phyloP scores from a whole-genome alignment of 352 stramenopile genomes.

The Globisporangium nunn region DNA sequence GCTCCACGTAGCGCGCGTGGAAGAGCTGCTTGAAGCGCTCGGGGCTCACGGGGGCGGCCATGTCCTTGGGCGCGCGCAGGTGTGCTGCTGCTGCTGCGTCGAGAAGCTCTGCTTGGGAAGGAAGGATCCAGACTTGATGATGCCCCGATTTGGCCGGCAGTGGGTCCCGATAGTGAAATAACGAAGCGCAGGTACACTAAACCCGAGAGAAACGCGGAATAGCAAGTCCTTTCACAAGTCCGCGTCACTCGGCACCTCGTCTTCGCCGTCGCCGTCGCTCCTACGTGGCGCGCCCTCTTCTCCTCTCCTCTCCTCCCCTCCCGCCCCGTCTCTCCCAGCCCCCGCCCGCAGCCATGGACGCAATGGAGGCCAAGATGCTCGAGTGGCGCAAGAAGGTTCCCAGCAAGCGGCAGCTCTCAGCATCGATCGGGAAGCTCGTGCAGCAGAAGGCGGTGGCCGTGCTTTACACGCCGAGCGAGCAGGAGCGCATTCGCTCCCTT shows the following conservation, averaged over 20 bases:
- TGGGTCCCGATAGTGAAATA: too few relatives aligned
- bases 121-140: too few relatives aligned
- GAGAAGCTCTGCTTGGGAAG: too few relatives aligned
- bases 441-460: constrained; percentile 76
- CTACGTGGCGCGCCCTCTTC: background rate
- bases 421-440: constrained; percentile 58
- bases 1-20: constrained; percentile 38
- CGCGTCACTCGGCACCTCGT: background rate
- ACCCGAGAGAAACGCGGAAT: too few relatives aligned
- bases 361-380: constrained; percentile 65
- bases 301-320: background rate
- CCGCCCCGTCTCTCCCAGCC: background rate
- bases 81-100: background rate
- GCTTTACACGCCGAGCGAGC: constrained; percentile 64
- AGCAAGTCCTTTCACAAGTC: too few relatives aligned
- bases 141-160: too few relatives aligned
- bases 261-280: too few relatives aligned
- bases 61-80: background rate
- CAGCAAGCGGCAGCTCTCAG: constrained; percentile 60
- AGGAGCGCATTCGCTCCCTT: constrained; percentile 70
- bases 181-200: too few relatives aligned
- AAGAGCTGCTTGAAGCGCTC: constrained; percentile 39
- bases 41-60: constrained; percentile 6
- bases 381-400: constrained; percentile 62
- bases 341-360: constrained; percentile 16